Evolutionary conservation across 2,329 filamentous ascomycete genomes (phyloP).

Genomic region (Cadophora gregata): DNA sequence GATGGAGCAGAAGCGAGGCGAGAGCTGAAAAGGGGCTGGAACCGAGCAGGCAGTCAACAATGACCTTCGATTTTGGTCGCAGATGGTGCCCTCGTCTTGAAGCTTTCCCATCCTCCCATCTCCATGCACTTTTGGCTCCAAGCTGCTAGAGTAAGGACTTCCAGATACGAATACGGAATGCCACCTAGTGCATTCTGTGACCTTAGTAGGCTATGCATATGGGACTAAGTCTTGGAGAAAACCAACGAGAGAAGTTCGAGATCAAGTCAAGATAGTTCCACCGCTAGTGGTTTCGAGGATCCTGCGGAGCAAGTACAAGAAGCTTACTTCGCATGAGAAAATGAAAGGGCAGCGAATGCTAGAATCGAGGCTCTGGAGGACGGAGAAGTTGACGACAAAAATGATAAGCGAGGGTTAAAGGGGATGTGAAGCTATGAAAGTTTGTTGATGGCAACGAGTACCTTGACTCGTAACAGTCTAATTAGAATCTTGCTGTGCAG

Average conservation of each 20-base stretch:
- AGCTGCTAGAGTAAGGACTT: too few relatives aligned
- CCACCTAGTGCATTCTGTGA: too few relatives aligned
- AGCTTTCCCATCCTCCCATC: too few relatives aligned
- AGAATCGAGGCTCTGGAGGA: background rate
- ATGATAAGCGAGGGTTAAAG: background rate
- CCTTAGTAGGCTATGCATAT: too few relatives aligned
- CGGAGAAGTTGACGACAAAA: background rate
- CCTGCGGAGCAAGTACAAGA: too few relatives aligned
- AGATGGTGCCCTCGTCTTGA: background rate
- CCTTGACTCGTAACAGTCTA: background rate
- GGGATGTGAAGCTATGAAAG: background rate
- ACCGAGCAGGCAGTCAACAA: conserved; percentile 4
- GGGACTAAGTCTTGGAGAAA: too few relatives aligned
- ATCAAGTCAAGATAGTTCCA: too few relatives aligned
- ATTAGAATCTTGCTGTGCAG: background rate
- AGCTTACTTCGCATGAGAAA: too few relatives aligned
- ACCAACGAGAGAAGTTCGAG: too few relatives aligned
- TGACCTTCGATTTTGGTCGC: background rate
- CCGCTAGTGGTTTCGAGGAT: too few relatives aligned
- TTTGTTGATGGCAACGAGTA: background rate
- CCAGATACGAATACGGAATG: too few relatives aligned
- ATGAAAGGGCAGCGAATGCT: background rate
- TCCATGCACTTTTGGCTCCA: too few relatives aligned
- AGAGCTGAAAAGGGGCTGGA: background rate
- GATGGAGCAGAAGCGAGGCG: conserved; percentile 4